phyloP scores from a whole-genome alignment of 768 basidiomycete species.

The Trametes sanguinea region DNA sequence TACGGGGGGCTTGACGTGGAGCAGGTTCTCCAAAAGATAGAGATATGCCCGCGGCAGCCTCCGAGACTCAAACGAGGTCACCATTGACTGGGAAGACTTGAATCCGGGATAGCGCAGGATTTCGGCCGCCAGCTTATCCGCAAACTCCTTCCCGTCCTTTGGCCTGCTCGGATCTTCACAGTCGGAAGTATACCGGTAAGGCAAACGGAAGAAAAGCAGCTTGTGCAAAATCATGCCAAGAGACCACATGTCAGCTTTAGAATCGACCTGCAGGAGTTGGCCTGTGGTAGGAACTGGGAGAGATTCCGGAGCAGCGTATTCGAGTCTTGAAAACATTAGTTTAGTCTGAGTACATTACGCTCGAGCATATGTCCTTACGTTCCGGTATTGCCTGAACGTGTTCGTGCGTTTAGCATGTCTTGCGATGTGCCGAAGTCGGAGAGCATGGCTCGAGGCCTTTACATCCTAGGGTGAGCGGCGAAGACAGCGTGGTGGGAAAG shows the following conservation, averaged over 20 bases:
- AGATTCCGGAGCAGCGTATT: slow-evolving; percentile 89
- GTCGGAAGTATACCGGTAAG: slow-evolving; percentile 73
- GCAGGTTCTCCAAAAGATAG: slow-evolving; percentile 69
- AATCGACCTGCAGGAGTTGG: slow-evolving; percentile 68
- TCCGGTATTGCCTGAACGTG: slow-evolving; percentile 91
- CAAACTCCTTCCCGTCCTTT: slow-evolving; percentile 58
- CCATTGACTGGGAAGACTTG: slow-evolving; percentile 50
- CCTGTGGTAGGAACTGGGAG: slow-evolving; percentile 70
- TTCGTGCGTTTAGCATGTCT: slow-evolving; percentile 76
- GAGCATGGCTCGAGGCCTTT: slow-evolving; percentile 89
- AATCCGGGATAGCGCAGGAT: slow-evolving; percentile 78
- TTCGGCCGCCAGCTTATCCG: slow-evolving; percentile 71
- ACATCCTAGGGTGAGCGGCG: neutral
- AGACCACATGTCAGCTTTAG: slow-evolving; percentile 96
- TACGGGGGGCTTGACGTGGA: slow-evolving; percentile 58
- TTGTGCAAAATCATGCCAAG: slow-evolving; percentile 96
- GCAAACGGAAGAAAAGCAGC: slow-evolving; percentile 86
- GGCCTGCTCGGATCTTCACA: slow-evolving; percentile 45
- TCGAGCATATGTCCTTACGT: slow-evolving; percentile 56
- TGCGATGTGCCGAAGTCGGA: slow-evolving; percentile 95
- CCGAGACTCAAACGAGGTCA: slow-evolving; percentile 64
- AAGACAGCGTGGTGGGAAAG: neutral
- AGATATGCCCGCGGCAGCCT: slow-evolving; percentile 71
- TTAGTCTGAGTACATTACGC: slow-evolving; percentile 1
- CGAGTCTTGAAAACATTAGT: slow-evolving; percentile 50